Evolutionary conservation across 2,329 filamentous ascomycete species (phyloP).

Genomic region (Penicillium sp.): DNA sequence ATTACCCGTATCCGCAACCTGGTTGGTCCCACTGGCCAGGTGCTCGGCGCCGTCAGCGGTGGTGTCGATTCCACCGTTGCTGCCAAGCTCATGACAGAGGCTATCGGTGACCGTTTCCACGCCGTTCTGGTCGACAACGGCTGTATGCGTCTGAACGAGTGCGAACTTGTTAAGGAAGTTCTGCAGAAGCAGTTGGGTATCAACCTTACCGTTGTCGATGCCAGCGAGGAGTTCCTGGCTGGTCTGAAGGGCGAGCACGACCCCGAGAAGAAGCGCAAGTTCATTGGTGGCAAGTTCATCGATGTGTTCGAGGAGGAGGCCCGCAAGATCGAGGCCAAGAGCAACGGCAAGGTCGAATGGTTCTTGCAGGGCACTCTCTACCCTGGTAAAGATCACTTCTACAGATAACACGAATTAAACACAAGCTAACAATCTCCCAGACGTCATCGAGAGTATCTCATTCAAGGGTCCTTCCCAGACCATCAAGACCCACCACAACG

Average conservation of each 20-base stretch:
- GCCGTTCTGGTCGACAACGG: conserved; percentile 84
- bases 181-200: conserved; percentile 77
- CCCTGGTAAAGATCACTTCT: conserved; percentile 45
- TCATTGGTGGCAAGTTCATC: conserved; percentile 77
- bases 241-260: conserved; percentile 71
- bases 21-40: conserved; percentile 77
- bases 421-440: not conserved
- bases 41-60: conserved; percentile 36
- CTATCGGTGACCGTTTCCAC: conserved; percentile 80
- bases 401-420: conserved; percentile 29
- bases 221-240: conserved; percentile 69
- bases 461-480: conserved; percentile 69
- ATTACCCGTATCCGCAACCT: conserved; percentile 74
- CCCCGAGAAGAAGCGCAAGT: conserved; percentile 85
- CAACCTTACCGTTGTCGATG: conserved; percentile 84
- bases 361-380: conserved; percentile 86
- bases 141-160: conserved; percentile 81
- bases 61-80: conserved; percentile 1
- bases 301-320: conserved; percentile 78
- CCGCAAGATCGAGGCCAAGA: conserved; percentile 24
- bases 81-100: conserved; percentile 67
- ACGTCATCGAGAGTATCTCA: conserved; percentile 56
- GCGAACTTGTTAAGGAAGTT: conserved; percentile 72
- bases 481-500: conserved; percentile 67
- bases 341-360: conserved; percentile 66